Percentiles rank a stretch among this genome's conserved stretches.
Evolutionary conservation across 2,329 filamentous ascomycete genomes (phyloP).

Genomic region (Cyphellophora europaea): DNA sequence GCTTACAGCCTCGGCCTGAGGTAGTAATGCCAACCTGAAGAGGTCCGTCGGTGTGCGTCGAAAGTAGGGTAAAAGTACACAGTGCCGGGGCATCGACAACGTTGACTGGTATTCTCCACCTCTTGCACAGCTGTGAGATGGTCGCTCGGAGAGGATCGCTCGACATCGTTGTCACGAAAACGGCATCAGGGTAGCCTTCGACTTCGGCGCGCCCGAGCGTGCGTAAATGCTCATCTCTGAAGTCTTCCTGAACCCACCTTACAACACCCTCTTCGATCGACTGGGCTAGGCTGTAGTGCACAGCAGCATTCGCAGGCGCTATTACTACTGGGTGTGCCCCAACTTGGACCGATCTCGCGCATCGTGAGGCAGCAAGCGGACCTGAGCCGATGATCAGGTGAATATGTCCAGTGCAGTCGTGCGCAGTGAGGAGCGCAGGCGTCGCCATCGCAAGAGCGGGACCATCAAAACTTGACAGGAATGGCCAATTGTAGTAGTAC

Average conservation of each 20-base stretch:
- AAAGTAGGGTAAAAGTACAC: constrained; percentile 83
- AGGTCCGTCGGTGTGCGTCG: constrained; percentile 80
- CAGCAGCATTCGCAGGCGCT: constrained; percentile 53
- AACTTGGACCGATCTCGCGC: constrained; percentile 67
- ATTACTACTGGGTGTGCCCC: constrained; percentile 75
- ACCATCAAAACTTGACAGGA: too few species aligned
- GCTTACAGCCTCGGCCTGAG: constrained; percentile 87
- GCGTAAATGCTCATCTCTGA: constrained; percentile 63
- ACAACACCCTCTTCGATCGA: constrained; percentile 33
- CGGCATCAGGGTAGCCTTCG: constrained; percentile 70
- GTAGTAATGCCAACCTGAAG: constrained; percentile 93
- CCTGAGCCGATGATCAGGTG: constrained; percentile 84
- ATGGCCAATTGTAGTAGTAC: too few species aligned
- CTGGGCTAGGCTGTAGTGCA: constrained; percentile 48
- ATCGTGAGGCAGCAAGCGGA: constrained; percentile 76
- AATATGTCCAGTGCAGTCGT: constrained; percentile 29
- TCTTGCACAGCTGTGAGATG: constrained; percentile 66
- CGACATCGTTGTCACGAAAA: constrained; percentile 67
- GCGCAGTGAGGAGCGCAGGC: constrained; percentile 27
- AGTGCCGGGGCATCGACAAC: constrained; percentile 78
- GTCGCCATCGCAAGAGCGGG: constrained; percentile 6
- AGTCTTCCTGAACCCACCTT: constrained; percentile 38
- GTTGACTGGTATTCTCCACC: constrained; percentile 82
- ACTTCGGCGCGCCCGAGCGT: constrained; percentile 73
- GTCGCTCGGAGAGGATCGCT: constrained; percentile 39